phyloP scores from a whole-genome alignment of 805 yeast species.

The Zygosaccharomyces kombuchaensis region DNA sequence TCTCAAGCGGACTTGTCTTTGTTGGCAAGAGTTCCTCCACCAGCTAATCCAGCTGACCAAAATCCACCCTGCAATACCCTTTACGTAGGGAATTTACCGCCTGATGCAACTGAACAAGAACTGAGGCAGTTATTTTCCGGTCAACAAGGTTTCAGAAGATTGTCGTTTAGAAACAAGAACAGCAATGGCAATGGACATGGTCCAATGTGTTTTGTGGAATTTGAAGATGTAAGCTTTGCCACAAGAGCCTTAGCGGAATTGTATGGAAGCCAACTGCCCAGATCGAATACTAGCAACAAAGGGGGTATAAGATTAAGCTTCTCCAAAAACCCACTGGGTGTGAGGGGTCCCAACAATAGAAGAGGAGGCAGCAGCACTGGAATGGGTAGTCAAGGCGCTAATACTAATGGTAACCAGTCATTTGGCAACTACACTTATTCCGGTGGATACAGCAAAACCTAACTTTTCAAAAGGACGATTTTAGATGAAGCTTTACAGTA shows the following conservation, averaged over 20 bases:
- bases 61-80: slow-evolving; percentile 98
- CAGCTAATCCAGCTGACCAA: slow-evolving; percentile 98
- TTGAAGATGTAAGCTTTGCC: slow-evolving; percentile 92
- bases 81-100: slow-evolving; percentile 95
- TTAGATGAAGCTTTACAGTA: background rate
- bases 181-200: slow-evolving; percentile 62
- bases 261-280: slow-evolving; percentile 86
- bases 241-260: slow-evolving; percentile 90
- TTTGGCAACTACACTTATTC: slow-evolving; percentile 18
- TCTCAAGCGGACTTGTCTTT: slow-evolving; percentile 61
- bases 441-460: slow-evolving; percentile 16
- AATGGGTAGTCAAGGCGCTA: slow-evolving; percentile 12
- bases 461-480: slow-evolving; percentile 1
- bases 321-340: slow-evolving; percentile 95
- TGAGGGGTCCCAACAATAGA: slow-evolving; percentile 63
- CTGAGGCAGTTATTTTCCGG: slow-evolving; percentile 80
- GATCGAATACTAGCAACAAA: slow-evolving; percentile 56
- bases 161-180: slow-evolving; percentile 81
- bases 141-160: slow-evolving; percentile 87
- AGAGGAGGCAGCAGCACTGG: slow-evolving; percentile 35
- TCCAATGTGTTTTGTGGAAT: slow-evolving; percentile 99
- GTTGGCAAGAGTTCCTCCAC: slow-evolving; percentile 78
- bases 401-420: slow-evolving; percentile 9
- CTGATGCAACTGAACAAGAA: slow-evolving; percentile 93
- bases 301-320: slow-evolving; percentile 94